Base-by-base conservation (phyloP, 345 rosid species). In the Eucalyptus decipiens region DNA sequence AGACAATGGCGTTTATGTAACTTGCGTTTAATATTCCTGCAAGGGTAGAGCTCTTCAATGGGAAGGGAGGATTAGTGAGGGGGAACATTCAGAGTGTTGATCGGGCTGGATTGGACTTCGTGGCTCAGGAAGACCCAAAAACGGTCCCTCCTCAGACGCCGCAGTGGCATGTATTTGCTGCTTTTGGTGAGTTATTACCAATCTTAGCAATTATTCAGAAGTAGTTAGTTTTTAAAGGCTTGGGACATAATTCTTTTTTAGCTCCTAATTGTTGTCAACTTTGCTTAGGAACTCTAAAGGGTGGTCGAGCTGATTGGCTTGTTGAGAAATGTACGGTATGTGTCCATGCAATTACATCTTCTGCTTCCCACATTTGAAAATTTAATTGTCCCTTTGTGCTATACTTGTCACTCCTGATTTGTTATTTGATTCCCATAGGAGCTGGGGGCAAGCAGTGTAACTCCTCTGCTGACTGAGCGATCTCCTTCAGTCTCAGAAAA, bases 291-390 rank as follows among this genome's bases (percentile, higher is more conserved):
- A 94, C 98, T 87, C 91, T 96, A 65, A 98, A 97, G 91, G 99
- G 99, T 65, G 99, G 99, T 92, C 94, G 99, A 89, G 98, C 98
- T 87, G 99, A 97, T 50, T 98, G 99, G 99, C 96, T 98, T 56
- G 92, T 98, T 62, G 99, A 98, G 93, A 98, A 97, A 94, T 98
- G 99, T 91, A 93, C 97, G 0, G 99, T 97, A 94, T 54, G 97
- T 93, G 32, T 90, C 58, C 56, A 54, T 45, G 54, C 85, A 51
- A 37, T 56, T 47, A 21, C 24, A 17, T 54, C 87, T 87, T 58
- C 54, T 52, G 16, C 60, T 37, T 24, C 88, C 10, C 80, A 9
- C 17, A 52, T 47, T 88, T 52, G 58, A 32, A 2, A 11, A 80
- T 28, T 19, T 86, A 45, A 21, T 51, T 26, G 34, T 88, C n/a